Evolutionary conservation across 352 stramenopile genomes (phyloP), one percentile per base, ranked within the genome.

Genomic region (Globisporangium yorkense): DNA sequence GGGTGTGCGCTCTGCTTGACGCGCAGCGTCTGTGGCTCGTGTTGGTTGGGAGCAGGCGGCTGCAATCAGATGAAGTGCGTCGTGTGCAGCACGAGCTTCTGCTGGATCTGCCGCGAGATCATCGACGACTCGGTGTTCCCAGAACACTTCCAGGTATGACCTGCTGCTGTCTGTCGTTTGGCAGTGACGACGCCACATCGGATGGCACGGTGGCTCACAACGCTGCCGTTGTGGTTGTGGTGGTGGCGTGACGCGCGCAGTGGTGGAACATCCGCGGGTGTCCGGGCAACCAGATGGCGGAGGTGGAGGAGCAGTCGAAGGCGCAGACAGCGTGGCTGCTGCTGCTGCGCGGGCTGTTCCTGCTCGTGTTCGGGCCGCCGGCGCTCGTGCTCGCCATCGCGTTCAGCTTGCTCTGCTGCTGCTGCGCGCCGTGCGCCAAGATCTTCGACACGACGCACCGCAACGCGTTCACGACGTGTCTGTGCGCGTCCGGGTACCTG

Each of bases 61-160:
- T 97, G 90, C 63, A 97, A 97, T 60, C 88, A 97, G 62, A 96
- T 97, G 69, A 93, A 89, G 59, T 96, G 88, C 54, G 70, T 80
- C 15, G 79, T 82, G 29, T 97, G 88, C 65, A 71, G 62, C 20
- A 87, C 73, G 31, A 82, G 83, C 58, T 97, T 96, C 64, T 97
- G 90, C 66, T 97, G 88, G 87, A 81, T 96, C 29, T 97, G 90
- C 31, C 67, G 79, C 21, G 62, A 76, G 55, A 55, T 91, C 37
- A 84, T 97, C 41, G 89, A 96, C 51, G 84, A 87, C 52, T 75
- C 74, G 24, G 77, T 89, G 18, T 96, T 96, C 45, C 88, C 89
- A 0, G 72, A 85, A 29, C 90, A 97, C 59, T 97, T 95, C 59
- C 75, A 91, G 66, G 75, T 85, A 66, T 40, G 44, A 35, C 45